Percentiles rank a stretch among this genome's conserved stretches.
phyloP scores from a whole-genome alignment of 176 grass and related monocot genomes.

The Triticum turgidum region DNA sequence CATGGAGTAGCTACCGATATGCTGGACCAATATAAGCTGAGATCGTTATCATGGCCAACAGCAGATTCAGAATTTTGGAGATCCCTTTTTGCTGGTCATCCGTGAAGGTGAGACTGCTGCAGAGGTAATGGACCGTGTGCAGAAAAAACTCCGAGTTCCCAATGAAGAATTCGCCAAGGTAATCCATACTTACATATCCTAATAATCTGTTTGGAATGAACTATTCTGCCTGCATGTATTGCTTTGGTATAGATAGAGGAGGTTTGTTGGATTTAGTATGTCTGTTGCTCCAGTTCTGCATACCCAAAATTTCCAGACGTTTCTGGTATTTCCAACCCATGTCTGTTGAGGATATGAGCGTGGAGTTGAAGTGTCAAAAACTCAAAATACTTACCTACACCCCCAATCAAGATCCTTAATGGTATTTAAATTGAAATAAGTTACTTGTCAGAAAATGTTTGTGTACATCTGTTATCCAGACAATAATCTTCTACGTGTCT shows the following conservation, averaged over 20 bases:
- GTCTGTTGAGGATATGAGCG: not conserved
- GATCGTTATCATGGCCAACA: conserved; percentile 23
- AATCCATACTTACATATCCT: conserved; percentile 13
- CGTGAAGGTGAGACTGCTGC: conserved; percentile 69
- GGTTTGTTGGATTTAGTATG: not conserved
- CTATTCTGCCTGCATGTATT: not conserved
- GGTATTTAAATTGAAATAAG: not conserved
- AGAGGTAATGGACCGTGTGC: conserved; percentile 61
- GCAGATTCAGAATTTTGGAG: conserved; percentile 84
- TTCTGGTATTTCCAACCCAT: not conserved
- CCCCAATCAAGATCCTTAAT: not conserved
- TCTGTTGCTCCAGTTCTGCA: not conserved
- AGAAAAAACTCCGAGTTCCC: conserved; percentile 61
- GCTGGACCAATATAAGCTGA: conserved; percentile 12
- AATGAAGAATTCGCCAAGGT: conserved; percentile 85
- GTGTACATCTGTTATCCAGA: not conserved
- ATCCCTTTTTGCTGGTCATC: conserved; percentile 75
- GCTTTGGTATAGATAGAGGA: not conserved
- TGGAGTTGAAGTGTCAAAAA: not conserved
- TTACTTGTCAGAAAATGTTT: not conserved
- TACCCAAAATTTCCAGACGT: not conserved
- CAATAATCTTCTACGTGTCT: not conserved
- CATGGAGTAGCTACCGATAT: not conserved
- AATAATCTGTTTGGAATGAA: conserved; percentile 18
- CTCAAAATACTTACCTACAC: not conserved